phyloP scores from a whole-genome alignment of 148 eudicot genomes.

The Chenopodium formosanum region DNA sequence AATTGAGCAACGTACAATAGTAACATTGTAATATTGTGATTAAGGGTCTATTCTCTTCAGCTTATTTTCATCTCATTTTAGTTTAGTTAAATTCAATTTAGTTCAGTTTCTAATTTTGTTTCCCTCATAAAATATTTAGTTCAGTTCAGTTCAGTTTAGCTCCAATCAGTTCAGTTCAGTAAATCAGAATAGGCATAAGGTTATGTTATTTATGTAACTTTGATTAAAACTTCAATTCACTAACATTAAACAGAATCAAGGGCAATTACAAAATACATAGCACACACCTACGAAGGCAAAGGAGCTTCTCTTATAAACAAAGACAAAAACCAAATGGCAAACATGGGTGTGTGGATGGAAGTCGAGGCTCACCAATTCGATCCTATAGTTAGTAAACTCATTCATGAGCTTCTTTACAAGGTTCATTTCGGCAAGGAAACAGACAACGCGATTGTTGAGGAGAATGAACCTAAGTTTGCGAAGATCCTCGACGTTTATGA shows the following conservation, averaged over 20 bases:
- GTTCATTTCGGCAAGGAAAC: conserved; percentile 32
- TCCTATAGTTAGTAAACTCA: conserved; percentile 38
- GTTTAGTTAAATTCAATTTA: too few species aligned
- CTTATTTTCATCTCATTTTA: too few species aligned
- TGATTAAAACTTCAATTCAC: too few species aligned
- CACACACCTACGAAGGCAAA: conserved; percentile 38
- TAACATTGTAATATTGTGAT: too few species aligned
- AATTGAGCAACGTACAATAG: too few species aligned
- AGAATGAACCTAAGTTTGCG: conserved; percentile 40
- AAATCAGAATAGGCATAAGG: too few species aligned
- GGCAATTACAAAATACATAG: conserved; percentile 57
- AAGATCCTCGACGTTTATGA: conserved; percentile 69
- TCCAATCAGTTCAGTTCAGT: too few species aligned
- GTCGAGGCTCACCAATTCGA: conserved; percentile 72
- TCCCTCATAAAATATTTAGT: too few species aligned
- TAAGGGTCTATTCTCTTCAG: too few species aligned
- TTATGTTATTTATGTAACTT: too few species aligned
- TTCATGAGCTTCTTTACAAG: conserved; percentile 43
- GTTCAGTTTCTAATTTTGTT: too few species aligned
- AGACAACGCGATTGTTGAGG: conserved; percentile 39
- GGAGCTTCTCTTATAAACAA: conserved; percentile 41
- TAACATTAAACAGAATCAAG: conserved; percentile 56
- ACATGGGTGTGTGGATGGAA: conserved; percentile 46
- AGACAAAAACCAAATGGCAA: conserved; percentile 50
- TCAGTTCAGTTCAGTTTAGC: too few species aligned